phyloP scores from a whole-genome alignment of 352 stramenopile genomes.

The Pythium phragmitis region DNA sequence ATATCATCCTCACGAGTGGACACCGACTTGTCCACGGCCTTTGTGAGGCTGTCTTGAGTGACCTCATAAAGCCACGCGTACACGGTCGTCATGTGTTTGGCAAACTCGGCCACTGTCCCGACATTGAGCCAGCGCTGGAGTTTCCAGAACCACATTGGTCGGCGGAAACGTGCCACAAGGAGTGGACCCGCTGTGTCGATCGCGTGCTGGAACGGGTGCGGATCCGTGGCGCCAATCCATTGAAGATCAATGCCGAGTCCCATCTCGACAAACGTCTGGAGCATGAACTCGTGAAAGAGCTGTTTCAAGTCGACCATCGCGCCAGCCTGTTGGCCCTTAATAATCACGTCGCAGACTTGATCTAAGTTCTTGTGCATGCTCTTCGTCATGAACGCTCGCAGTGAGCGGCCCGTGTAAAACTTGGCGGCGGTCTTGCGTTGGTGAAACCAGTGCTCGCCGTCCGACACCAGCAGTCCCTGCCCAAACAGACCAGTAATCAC shows the following conservation, averaged over 20 bases:
- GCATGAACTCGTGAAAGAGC: conserved; percentile 47
- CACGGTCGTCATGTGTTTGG: conserved; percentile 29
- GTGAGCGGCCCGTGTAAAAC: conserved; percentile 21
- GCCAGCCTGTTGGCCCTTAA: too few species aligned
- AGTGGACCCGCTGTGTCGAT: conserved; percentile 33
- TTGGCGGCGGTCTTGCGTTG: conserved; percentile 30
- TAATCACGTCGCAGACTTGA: neutral
- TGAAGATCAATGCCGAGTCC: conserved; percentile 49
- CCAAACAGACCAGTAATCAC: conserved; percentile 28
- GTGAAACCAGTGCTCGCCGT: conserved; percentile 29
- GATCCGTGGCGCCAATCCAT: conserved; percentile 32
- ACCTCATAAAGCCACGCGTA: conserved; percentile 44
- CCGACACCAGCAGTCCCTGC: conserved; percentile 21
- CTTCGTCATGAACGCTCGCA: conserved; percentile 26
- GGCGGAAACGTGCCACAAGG: conserved; percentile 42
- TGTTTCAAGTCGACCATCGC: conserved; percentile 24
- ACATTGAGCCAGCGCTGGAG: conserved; percentile 43
- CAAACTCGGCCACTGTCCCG: conserved; percentile 37
- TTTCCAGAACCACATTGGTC: conserved; percentile 30
- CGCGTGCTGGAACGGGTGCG: conserved; percentile 49
- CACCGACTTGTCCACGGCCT: conserved; percentile 2
- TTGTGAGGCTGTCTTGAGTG: conserved; percentile 33
- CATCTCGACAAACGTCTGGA: conserved; percentile 56
- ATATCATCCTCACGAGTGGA: neutral
- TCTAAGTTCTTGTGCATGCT: too few species aligned